Percentiles rank a stretch among this genome's conserved stretches.
Conservation (phyloP, 768 basidiomycete species). For the Cyclocybe cylindracea region DNA sequence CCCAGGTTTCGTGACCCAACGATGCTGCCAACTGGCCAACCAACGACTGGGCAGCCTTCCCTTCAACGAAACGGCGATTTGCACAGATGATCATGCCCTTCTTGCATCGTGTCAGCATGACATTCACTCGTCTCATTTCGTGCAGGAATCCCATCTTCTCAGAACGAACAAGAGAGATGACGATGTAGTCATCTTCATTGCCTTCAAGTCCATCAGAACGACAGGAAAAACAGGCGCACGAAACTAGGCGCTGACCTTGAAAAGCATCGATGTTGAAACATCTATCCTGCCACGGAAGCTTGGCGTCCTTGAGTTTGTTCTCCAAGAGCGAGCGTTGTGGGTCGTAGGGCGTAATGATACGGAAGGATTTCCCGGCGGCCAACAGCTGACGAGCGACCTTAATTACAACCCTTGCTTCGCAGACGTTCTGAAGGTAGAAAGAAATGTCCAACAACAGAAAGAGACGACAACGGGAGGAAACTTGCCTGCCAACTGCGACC, state of each 20-base stretch:
- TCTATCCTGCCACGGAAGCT: slow-evolving; percentile 55
- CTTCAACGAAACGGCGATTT: slow-evolving; percentile 51
- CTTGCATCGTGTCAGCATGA: slow-evolving; percentile 75
- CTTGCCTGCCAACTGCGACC: slow-evolving; percentile 41
- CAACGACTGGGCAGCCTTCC: slow-evolving; percentile 28
- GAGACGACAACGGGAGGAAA: slow-evolving; percentile 3
- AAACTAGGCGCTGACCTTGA: slow-evolving; percentile 49
- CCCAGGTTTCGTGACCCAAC: slow-evolving; percentile 20
- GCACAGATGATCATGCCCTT: slow-evolving; percentile 67
- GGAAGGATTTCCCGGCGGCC: slow-evolving; percentile 39
- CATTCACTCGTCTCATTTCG: slow-evolving; percentile 64
- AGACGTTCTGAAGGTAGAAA: slow-evolving; percentile 44
- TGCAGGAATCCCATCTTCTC: slow-evolving; percentile 61
- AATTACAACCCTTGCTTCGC: slow-evolving; percentile 49
- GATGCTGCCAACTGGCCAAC: slow-evolving; percentile 30
- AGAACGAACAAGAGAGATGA: slow-evolving; percentile 72
- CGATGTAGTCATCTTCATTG: slow-evolving; percentile 73
- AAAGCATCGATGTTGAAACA: slow-evolving; percentile 81
- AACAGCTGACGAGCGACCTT: slow-evolving; percentile 46
- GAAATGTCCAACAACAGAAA: neutral
- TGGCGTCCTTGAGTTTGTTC: slow-evolving; percentile 41
- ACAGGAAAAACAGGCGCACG: neutral
- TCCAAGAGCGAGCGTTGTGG: slow-evolving; percentile 61
- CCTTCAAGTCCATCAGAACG: slow-evolving; percentile 37
- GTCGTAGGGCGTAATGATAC: slow-evolving; percentile 78